Evolutionary conservation across 352 stramenopile species (phyloP), one percentile per base, ranked within the genome.

Genomic region (Hyaloperonospora brassicae): DNA sequence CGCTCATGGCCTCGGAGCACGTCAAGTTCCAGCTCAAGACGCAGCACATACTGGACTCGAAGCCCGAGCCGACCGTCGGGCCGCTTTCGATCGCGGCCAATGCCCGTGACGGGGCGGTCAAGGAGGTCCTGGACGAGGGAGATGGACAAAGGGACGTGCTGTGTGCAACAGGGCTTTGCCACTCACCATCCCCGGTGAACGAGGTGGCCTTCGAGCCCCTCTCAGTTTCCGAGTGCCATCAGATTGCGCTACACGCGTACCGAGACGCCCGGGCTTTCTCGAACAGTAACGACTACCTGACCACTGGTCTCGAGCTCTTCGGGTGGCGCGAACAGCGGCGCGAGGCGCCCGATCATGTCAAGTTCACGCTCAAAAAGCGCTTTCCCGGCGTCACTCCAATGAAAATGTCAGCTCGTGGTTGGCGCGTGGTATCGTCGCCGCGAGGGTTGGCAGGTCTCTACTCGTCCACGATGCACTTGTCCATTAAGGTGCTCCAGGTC

Each of bases 361-460:
- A 81, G 50, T 84, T 87, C 34, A 79, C 64, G 2, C 57, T 87
- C 23, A 67, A 70, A 17, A 87, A 87, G 50, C 54, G 57, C 13
- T 87, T 82, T 51, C 30, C 63, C 0, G 55, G 66, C 10, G 48
- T 42, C 8, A 73, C 51, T 7, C 51, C 66, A n/a, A 42, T 62
- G 7, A 50, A 67, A 5, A 61, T 82, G 38, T 69, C 63, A 8
- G 25, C 49, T 24, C 55, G 58, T 22, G 68, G 58, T 34, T 85
- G 76, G 73, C 55, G 64, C 2, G 45, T 86, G 38, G 40, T 79
- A 11, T 68, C 66, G 4, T 64, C 52, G 0, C 58, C 71, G 5
- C 59, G 30, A 42, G 56, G 51, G 5, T 40, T 79, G 21, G 41
- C 47, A 12, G 52, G 51, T 0, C 59, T 87, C 10, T 84, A 83